Percentiles rank a stretch among this genome's conserved stretches.
phyloP scores from a whole-genome alignment of 306 rosid species.

The Cucumis sativus region DNA sequence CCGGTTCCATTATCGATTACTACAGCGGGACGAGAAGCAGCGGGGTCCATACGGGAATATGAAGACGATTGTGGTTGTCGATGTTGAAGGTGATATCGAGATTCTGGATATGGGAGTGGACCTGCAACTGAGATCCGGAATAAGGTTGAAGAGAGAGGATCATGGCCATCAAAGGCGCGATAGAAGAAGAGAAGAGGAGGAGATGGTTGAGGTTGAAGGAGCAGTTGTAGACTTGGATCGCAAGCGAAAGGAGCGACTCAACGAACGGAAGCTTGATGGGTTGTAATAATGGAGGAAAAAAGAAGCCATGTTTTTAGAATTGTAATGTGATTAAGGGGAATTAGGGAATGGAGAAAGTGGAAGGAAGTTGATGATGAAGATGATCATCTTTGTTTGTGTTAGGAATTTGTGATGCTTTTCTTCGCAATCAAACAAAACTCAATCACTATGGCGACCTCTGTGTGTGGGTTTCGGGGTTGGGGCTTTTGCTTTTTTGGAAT shows the following conservation, averaged over 20 bases:
- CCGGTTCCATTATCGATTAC: slow-evolving; percentile 97
- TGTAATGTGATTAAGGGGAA: background rate
- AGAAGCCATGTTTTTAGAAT: slow-evolving; percentile 36
- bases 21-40: slow-evolving; percentile 89
- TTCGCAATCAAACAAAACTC: slow-evolving; percentile 33
- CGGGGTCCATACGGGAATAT: slow-evolving; percentile 70
- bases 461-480: slow-evolving; percentile 5
- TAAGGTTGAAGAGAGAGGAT: slow-evolving; percentile 37
- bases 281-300: slow-evolving; percentile 22
- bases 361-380: slow-evolving; percentile 22
- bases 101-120: slow-evolving; percentile 26
- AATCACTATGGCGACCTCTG: slow-evolving; percentile 16
- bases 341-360: slow-evolving; percentile 16
- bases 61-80: background rate
- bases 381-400: background rate
- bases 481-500: background rate
- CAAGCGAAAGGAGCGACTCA: slow-evolving; percentile 54
- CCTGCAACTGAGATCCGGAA: slow-evolving; percentile 73
- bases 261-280: slow-evolving; percentile 22
- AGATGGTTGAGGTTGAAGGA: slow-evolving; percentile 14
- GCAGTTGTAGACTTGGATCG: slow-evolving; percentile 41
- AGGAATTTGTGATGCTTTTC: slow-evolving; percentile 34
- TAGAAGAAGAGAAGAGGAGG: slow-evolving; percentile 9
- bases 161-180: slow-evolving; percentile 49
- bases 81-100: background rate